Conservation (phyloP, 495 filamentous ascomycete genomes). For the Chlorociboria aeruginascens region DNA sequence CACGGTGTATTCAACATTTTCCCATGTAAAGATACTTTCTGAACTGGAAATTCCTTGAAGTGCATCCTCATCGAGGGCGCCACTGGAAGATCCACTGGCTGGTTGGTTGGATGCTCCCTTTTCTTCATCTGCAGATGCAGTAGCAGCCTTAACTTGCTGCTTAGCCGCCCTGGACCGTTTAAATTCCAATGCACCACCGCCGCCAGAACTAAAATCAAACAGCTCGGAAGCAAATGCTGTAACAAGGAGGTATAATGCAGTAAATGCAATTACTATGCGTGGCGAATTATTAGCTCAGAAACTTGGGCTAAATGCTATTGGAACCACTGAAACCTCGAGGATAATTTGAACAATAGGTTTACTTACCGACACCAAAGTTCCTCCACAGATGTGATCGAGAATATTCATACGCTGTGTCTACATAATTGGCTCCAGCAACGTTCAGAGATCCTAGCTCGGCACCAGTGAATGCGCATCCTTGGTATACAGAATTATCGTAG, state of each 20-base stretch:
- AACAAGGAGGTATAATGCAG: constrained; percentile 54
- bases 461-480: constrained; percentile 52
- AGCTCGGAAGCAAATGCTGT: constrained; percentile 49
- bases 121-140: constrained; percentile 33
- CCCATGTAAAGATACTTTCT: constrained; percentile 60
- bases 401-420: constrained; percentile 45
- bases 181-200: constrained; percentile 25
- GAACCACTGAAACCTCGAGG: too few species aligned
- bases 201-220: constrained; percentile 31
- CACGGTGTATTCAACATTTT: constrained; percentile 59
- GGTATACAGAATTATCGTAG: constrained; percentile 33
- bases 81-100: constrained; percentile 8
- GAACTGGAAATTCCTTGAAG: constrained; percentile 38
- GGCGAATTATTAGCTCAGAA: neutral
- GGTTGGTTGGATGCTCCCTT: constrained; percentile 20
- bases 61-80: constrained; percentile 35
- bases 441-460: constrained; percentile 27
- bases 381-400: constrained; percentile 59
- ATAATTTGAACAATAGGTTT: constrained; percentile 1
- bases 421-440: constrained; percentile 49
- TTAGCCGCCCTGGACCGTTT: constrained; percentile 53
- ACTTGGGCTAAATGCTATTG: neutral
- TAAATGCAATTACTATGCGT: constrained; percentile 45
- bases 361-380: constrained; percentile 53
- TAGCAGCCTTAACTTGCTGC: constrained; percentile 31